Evolutionary conservation across 73 alveolate genomes (phyloP).

Genomic region (Paramecium pentaurelia): DNA sequence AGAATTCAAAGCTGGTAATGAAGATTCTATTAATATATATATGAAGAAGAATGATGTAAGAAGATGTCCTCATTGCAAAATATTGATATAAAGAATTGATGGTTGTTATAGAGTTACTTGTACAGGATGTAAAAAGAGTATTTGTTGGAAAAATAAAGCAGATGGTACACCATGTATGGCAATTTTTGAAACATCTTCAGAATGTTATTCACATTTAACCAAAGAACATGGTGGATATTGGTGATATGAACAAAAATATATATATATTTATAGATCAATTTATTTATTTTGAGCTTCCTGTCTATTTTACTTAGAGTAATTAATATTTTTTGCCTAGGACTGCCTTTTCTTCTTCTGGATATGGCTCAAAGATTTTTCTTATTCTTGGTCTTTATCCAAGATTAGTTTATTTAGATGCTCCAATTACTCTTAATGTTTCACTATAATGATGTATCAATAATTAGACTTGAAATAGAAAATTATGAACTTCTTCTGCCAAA

Average conservation of each 20-base stretch:
- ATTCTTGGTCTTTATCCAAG: neutral
- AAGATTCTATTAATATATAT: conserved; percentile 35
- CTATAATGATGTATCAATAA: conserved; percentile 16
- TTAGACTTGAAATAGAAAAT: neutral
- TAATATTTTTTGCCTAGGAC: neutral
- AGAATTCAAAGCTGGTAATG: conserved; percentile 47
- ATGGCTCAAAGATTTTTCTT: conserved; percentile 39
- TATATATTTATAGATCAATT: neutral
- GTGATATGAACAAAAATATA: conserved; percentile 27
- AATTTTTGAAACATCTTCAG: conserved; percentile 27
- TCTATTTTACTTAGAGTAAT: neutral
- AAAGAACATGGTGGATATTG: conserved; percentile 64
- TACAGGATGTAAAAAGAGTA: conserved; percentile 47
- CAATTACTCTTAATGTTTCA: neutral
- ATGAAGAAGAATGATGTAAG: conserved; percentile 59
- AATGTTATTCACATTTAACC: conserved; percentile 54
- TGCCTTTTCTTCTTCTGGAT: conserved; percentile 27
- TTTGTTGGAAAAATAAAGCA: conserved; percentile 57
- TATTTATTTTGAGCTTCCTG: neutral
- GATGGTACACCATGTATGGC: conserved; percentile 53
- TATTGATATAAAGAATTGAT: conserved; percentile 49
- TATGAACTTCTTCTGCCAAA: neutral
- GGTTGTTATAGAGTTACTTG: conserved; percentile 62
- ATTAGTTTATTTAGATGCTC: neutral
- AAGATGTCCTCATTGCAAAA: conserved; percentile 55